Percentiles rank a stretch among this genome's conserved stretches.
phyloP scores from a whole-genome alignment of 2,329 filamentous ascomycete species.

The Claviceps monticola region DNA sequence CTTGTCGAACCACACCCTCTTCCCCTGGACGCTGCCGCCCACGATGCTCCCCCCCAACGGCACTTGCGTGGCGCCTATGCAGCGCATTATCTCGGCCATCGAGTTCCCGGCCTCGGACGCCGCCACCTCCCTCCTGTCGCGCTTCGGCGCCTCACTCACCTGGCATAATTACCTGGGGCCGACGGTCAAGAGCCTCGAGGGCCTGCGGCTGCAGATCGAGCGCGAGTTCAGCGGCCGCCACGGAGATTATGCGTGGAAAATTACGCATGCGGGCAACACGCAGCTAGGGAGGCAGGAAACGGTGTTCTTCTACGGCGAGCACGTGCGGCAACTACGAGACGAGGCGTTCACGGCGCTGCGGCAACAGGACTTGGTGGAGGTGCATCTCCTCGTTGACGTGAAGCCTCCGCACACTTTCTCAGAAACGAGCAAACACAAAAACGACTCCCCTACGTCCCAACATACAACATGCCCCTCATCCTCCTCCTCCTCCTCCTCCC shows the following conservation, averaged over 20 bases:
- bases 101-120: constrained; percentile 42
- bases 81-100: constrained; percentile 55
- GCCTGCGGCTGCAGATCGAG: constrained; percentile 52
- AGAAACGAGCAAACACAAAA: constrained; percentile 1
- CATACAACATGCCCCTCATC: neutral
- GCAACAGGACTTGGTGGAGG: constrained; percentile 58
- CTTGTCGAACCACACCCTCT: constrained; percentile 68
- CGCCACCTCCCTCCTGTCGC: constrained; percentile 18
- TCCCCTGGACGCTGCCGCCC: constrained; percentile 81
- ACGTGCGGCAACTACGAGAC: constrained; percentile 64
- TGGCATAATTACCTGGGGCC: constrained; percentile 26
- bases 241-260: constrained; percentile 43
- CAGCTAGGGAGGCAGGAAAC: constrained; percentile 78
- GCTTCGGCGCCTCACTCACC: constrained; percentile 19
- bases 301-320: constrained; percentile 63
- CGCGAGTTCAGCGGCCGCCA: constrained; percentile 37
- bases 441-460: neutral
- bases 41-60: constrained; percentile 63
- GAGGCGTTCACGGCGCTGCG: constrained; percentile 71
- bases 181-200: constrained; percentile 37
- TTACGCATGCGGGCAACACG: constrained; percentile 70
- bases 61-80: constrained; percentile 57
- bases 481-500: neutral
- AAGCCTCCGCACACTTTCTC: constrained; percentile 14
- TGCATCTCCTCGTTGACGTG: constrained; percentile 42